Base-by-base conservation (phyloP, 202 grass and related monocot genomes). In the Zoysia matrella region DNA sequence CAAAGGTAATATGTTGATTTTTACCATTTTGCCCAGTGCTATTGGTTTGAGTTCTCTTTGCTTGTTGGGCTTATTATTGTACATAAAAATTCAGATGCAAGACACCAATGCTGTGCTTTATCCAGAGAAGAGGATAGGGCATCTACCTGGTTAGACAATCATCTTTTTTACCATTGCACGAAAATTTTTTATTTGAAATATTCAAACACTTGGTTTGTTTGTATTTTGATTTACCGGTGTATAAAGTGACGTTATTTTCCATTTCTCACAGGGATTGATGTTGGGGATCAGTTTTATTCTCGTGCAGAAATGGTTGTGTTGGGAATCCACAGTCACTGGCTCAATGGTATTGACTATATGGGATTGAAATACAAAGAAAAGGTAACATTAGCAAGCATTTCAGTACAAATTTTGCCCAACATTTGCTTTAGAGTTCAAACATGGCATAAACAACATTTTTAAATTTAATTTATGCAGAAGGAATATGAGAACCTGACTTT, bases 331-430 rank as follows among this genome's bases (percentile, higher is more conserved):
- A 93, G 92, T 71, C 95, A 98, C 71, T 98, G 92, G 95, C 77
- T 98, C 7, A 98, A 91, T 55, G 95, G 92, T 7, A 95, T 98
- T 79, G 95, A 98, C 49, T 98, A 93, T 58, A 91, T 98, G 90
- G 90, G 92, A 55, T 30, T 82, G 65, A 86, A 91, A 45, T 98
- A 85, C 14, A 40, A 84, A 74, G 53, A 14, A 4, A 55, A 55
- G 53, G 53, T 55, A 55, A 55, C 22, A 22, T 22, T 22, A 22
- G 22, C 22, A 22, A 22, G 22, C 22, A 22, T 22, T 22, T 22
- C 22, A 22, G 22, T 22, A 22, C 22, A 22, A 22, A 22, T 22
- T 22, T 22, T 22, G 22, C 22, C 22, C 22, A 22, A 22, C 22
- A 22, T 22, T 22, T 22, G 22, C 22, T 22, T 22, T 22, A 22